Evolutionary conservation across 2,329 filamentous ascomycete species (phyloP).

Genomic region (Ceratocystis smalleyi): DNA sequence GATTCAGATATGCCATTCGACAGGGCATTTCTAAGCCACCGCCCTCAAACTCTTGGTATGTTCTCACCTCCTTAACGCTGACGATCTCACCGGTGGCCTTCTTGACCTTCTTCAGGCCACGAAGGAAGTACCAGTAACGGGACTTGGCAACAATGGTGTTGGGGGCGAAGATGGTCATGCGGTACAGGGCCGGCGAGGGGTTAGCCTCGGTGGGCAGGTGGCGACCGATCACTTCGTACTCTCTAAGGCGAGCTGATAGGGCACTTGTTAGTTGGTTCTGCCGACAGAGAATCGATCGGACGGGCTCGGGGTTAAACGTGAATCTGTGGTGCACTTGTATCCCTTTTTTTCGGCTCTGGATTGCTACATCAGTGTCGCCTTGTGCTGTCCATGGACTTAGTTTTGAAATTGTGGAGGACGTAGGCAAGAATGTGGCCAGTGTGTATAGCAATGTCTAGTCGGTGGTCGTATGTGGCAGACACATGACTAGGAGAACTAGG

Average conservation of each 20-base stretch:
- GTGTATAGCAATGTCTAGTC: not conserved
- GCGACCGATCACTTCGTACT: conserved; percentile 99
- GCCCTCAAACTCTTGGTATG: not conserved
- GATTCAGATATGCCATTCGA: not conserved
- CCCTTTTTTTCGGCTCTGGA: not conserved
- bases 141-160: conserved; percentile 98
- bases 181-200: conserved; percentile 96
- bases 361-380: not conserved
- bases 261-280: conserved; percentile 20
- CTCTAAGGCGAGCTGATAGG: conserved; percentile 82
- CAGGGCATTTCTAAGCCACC: not conserved
- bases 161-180: conserved; percentile 98
- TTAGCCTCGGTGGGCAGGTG: conserved; percentile 96
- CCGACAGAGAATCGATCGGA: conserved; percentile 6
- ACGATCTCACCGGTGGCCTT: conserved; percentile 99
- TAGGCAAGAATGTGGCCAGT: not conserved
- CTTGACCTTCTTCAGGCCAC: conserved; percentile 99
- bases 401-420: not conserved
- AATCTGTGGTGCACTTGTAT: conserved; percentile 3
- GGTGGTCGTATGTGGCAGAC: not conserved
- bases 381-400: not conserved
- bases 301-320: conserved; percentile 2
- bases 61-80: conserved; percentile 77
- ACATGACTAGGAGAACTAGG: not conserved
- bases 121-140: conserved; percentile 99